Conservation (phyloP, 495 filamentous ascomycete species). For the Parachaetomium inaequale region DNA sequence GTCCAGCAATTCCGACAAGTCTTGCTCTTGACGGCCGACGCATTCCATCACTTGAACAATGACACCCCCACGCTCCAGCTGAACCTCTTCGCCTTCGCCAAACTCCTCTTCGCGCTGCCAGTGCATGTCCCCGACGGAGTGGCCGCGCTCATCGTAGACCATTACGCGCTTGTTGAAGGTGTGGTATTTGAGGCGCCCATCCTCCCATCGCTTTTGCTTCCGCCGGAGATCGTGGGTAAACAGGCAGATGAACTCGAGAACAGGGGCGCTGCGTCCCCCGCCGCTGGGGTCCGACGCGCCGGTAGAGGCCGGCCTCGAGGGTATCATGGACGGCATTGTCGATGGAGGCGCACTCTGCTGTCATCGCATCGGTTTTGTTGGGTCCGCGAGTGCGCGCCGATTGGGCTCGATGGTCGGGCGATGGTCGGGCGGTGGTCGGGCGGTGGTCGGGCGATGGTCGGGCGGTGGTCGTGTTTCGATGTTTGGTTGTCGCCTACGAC, state of each 20-base stretch:
- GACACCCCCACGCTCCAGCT: conserved; percentile 67
- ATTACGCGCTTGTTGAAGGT: conserved; percentile 89
- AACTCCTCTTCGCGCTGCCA: conserved; percentile 65
- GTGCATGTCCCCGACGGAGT: conserved; percentile 81
- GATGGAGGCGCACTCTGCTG: neutral
- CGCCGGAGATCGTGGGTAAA: conserved; percentile 79
- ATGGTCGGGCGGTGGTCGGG: too few species aligned
- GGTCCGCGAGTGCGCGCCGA: neutral
- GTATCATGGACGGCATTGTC: conserved; percentile 24
- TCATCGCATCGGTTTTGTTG: conserved; percentile 5
- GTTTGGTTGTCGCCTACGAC: neutral
- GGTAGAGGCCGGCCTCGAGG: conserved; percentile 14
- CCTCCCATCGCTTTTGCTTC: conserved; percentile 90
- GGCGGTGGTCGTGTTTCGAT: neutral
- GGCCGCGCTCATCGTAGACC: conserved; percentile 78
- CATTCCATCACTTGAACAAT: conserved; percentile 76
- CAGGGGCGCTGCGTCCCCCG: conserved; percentile 49
- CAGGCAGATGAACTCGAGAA: conserved; percentile 77
- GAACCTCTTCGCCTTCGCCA: conserved; percentile 74
- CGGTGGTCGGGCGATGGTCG: too few species aligned
- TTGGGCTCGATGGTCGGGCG: too few species aligned
- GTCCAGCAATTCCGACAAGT: conserved; percentile 68
- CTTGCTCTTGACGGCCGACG: conserved; percentile 67
- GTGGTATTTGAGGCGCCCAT: conserved; percentile 83
- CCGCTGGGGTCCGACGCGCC: neutral